Conservation (phyloP, 352 stramenopile species). For the Globisporangium apiculatum region DNA sequence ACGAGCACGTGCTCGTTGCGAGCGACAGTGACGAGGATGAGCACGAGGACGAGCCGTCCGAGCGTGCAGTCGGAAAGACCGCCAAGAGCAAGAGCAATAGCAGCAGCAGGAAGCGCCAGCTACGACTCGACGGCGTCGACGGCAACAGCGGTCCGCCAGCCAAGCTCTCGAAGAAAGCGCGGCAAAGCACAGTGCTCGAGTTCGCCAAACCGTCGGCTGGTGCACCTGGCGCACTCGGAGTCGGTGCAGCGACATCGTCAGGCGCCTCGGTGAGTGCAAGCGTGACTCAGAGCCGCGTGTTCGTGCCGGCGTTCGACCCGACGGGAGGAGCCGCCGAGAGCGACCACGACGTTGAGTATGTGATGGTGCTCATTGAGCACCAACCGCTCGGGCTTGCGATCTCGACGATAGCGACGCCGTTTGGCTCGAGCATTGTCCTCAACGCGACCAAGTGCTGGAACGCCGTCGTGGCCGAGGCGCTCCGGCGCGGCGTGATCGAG, state of each 20-base stretch:
- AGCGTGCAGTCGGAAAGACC: background rate
- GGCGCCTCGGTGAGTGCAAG: too few species aligned
- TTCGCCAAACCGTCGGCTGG: slow-evolving; percentile 8
- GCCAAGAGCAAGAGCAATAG: background rate
- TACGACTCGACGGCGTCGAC: slow-evolving; percentile 1
- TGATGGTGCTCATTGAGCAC: slow-evolving; percentile 50
- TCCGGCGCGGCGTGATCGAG: slow-evolving; percentile 43
- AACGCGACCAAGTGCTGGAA: slow-evolving; percentile 28
- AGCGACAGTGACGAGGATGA: slow-evolving; percentile 34
- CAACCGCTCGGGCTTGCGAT: slow-evolving; percentile 57
- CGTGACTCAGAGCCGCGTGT: slow-evolving; percentile 21
- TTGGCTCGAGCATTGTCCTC: slow-evolving; percentile 20
- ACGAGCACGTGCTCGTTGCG: slow-evolving; percentile 21
- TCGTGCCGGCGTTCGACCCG: slow-evolving; percentile 23
- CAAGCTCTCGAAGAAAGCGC: slow-evolving; percentile 16
- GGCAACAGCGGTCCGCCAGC: background rate
- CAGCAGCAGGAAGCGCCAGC: slow-evolving; percentile 7
- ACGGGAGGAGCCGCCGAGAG: slow-evolving; percentile 14
- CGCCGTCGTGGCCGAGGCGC: slow-evolving; percentile 25
- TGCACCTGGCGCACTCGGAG: background rate
- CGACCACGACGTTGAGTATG: slow-evolving; percentile 35
- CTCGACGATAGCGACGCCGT: slow-evolving; percentile 1
- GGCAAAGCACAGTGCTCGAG: slow-evolving; percentile 27
- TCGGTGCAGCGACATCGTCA: too few species aligned
- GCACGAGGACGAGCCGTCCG: background rate